Conservation (phyloP, 2,329 filamentous ascomycete species). For the Aspergillus sp. region DNA sequence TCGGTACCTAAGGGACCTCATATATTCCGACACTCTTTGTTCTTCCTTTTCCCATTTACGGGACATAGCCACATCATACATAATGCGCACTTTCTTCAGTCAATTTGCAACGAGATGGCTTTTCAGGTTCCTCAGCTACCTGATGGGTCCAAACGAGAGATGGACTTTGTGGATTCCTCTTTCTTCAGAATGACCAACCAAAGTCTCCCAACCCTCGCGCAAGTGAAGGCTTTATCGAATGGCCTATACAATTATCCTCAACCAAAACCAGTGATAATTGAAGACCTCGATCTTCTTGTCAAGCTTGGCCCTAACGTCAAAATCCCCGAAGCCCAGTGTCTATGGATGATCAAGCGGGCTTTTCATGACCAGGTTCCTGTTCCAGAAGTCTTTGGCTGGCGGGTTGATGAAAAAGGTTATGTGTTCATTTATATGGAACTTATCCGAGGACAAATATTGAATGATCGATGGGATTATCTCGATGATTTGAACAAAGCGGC, state of each 20-base stretch:
- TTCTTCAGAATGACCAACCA: constrained; percentile 17
- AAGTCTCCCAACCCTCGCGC: constrained; percentile 15
- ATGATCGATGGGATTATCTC: constrained; percentile 19
- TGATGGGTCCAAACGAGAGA: constrained; percentile 10
- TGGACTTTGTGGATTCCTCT: constrained; percentile 20
- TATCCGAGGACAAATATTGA: constrained; percentile 20
- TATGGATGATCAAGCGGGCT: constrained; percentile 15
- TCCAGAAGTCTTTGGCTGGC: constrained; percentile 35
- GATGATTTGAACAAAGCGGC: constrained; percentile 3
- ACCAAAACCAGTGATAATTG: constrained; percentile 10
- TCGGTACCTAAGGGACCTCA: too few relatives aligned
- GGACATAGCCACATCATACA: too few relatives aligned
- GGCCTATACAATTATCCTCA: constrained; percentile 5
- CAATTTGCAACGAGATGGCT: too few relatives aligned
- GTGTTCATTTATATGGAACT: constrained; percentile 31
- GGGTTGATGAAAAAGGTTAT: constrained; percentile 11
- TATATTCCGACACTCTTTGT: too few relatives aligned
- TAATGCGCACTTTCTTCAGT: too few relatives aligned
- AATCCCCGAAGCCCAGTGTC: constrained; percentile 17
- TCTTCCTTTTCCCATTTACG: too few relatives aligned
- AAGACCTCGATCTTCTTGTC: constrained; percentile 16
- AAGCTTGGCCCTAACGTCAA: constrained; percentile 18
- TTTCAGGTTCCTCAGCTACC: constrained; percentile 15
- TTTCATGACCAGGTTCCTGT: constrained; percentile 24
- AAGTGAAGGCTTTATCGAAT: constrained; percentile 14